These are phyloP conservation scores for Suhomyces vadensis DNA, from an alignment of 805 yeast genomes.

Conservation along the genomic window DNA sequence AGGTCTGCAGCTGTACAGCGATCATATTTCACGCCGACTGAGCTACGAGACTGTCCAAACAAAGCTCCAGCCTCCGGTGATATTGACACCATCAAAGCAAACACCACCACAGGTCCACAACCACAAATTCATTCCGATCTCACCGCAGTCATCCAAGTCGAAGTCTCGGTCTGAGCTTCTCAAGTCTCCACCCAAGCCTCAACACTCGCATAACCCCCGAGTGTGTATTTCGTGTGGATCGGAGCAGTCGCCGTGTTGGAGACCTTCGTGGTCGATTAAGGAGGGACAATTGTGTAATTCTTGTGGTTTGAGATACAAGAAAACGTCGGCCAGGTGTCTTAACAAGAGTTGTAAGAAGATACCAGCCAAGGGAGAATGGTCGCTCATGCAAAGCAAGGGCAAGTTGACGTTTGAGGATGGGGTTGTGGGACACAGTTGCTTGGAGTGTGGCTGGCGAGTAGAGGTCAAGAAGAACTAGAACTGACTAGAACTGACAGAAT, in stretches of 20 bases:
- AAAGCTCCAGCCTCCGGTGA: constrained; percentile 2
- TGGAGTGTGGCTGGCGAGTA: constrained; percentile 45
- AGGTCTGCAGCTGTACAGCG: neutral
- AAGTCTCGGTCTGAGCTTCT: constrained; percentile 31
- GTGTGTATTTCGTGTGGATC: constrained; percentile 89
- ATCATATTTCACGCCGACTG: neutral
- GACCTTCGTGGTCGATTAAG: constrained; percentile 91
- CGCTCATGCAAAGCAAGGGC: constrained; percentile 77
- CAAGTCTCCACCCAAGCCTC: constrained; percentile 34
- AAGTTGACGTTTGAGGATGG: constrained; percentile 43
- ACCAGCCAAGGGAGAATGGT: constrained; percentile 96
- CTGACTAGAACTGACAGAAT: too few relatives aligned
- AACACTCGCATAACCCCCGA: constrained; percentile 38
- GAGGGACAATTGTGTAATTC: constrained; percentile 97
- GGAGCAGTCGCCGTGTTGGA: constrained; percentile 95
- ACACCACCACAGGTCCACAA: constrained; percentile 8
- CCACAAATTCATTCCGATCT: constrained; percentile 39
- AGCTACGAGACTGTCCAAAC: constrained; percentile 2
- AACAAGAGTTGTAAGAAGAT: constrained; percentile 75
- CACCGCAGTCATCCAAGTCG: constrained; percentile 40
- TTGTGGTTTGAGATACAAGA: constrained; percentile 92
- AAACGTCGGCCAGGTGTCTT: constrained; percentile 88
- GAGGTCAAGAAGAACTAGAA: constrained; percentile 30
- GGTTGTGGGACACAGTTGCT: constrained; percentile 38
- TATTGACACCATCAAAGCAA: neutral